Conservation (phyloP, 2,329 filamentous ascomycete species). For the Hypoxylon sp. region DNA sequence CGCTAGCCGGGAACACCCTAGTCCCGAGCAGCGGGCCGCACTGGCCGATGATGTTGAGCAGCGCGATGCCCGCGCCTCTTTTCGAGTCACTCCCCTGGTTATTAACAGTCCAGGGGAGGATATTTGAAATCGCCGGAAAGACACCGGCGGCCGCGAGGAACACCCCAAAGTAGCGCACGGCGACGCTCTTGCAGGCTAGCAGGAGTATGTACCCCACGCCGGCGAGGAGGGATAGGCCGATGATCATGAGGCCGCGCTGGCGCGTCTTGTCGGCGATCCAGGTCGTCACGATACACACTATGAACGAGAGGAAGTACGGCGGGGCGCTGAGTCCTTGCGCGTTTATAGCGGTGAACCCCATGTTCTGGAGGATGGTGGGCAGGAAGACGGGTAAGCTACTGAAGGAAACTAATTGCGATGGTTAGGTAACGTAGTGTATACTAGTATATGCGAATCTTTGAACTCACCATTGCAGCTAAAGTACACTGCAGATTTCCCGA, state of each 20-base stretch:
- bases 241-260: constrained; percentile 74
- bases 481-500: constrained; percentile 47
- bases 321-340: constrained; percentile 81
- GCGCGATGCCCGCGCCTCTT: constrained; percentile 73
- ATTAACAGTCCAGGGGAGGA: constrained; percentile 77
- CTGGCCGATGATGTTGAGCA: constrained; percentile 73
- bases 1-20: constrained; percentile 69
- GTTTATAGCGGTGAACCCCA: constrained; percentile 77
- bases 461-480: constrained; percentile 60
- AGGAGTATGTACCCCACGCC: constrained; percentile 76
- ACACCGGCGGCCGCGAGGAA: constrained; percentile 71
- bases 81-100: constrained; percentile 79
- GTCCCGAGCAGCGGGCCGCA: constrained; percentile 75
- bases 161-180: constrained; percentile 59
- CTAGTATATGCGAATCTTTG: constrained; percentile 37
- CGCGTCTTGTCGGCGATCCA: constrained; percentile 76
- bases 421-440: constrained; percentile 68
- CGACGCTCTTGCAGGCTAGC: constrained; percentile 64
- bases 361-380: constrained; percentile 73
- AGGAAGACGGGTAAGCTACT: constrained; percentile 76
- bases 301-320: constrained; percentile 77
- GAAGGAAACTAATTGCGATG: constrained; percentile 76
- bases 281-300: constrained; percentile 72
- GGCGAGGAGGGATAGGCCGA: constrained; percentile 69
- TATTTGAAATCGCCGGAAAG: constrained; percentile 78